Percentiles rank a stretch among this genome's conserved stretches.
Evolutionary conservation across 305 asterid genomes (phyloP).

Genomic region (Fraxinus sp.): DNA sequence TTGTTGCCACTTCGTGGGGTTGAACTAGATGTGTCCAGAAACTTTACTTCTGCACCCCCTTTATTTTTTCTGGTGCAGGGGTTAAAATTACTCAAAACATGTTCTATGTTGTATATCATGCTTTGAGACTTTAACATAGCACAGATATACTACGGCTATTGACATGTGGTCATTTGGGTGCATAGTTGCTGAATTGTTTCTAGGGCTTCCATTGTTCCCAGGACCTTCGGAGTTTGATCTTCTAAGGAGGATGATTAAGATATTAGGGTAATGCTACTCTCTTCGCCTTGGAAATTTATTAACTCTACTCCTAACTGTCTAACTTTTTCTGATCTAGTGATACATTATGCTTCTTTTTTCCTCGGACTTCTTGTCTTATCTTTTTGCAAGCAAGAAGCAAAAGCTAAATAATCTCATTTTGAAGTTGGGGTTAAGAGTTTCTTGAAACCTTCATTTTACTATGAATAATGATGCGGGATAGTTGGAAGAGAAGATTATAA

Average conservation of each 20-base stretch:
- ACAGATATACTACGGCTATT: slow-evolving; percentile 89
- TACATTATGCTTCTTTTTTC: slow-evolving; percentile 2
- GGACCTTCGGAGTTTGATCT: slow-evolving; percentile 99
- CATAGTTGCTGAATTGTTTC: slow-evolving; percentile 92
- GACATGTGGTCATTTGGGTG: slow-evolving; percentile 99
- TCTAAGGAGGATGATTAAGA: slow-evolving; percentile 89
- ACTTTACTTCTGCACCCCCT: background rate
- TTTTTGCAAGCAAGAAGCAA: slow-evolving; percentile 11
- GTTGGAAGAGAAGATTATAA: background rate
- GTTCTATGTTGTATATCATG: slow-evolving; percentile 28
- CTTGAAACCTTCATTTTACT: background rate
- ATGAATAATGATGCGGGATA: background rate
- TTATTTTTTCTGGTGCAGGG: slow-evolving; percentile 2
- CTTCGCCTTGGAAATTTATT: slow-evolving; percentile 17
- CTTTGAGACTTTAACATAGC: slow-evolving; percentile 53
- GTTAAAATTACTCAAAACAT: slow-evolving; percentile 9
- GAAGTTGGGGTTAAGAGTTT: slow-evolving; percentile 3
- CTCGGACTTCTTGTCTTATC: background rate
- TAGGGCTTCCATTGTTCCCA: slow-evolving; percentile 95
- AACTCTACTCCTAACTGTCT: slow-evolving; percentile 10
- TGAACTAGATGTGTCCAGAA: background rate
- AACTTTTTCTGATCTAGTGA: slow-evolving; percentile 17
- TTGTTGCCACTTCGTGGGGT: background rate
- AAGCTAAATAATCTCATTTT: background rate
- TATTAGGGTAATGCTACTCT: slow-evolving; percentile 67